Evolutionary conservation across 805 yeast genomes (phyloP).

Genomic region (Zygotorulaspora florentina): DNA sequence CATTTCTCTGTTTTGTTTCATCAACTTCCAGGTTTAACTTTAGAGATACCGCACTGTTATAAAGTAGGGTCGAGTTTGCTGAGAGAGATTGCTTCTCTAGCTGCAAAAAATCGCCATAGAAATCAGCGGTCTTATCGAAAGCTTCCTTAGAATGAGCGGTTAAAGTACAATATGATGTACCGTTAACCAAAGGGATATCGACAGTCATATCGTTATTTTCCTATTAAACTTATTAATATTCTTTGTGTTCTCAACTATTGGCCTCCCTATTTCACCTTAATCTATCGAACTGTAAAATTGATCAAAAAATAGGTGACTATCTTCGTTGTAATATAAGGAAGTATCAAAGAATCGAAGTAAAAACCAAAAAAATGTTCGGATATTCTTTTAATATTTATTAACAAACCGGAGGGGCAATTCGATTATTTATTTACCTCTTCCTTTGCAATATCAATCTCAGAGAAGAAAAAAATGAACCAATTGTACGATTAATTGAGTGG

Average conservation of each 20-base stretch:
- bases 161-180: slow-evolving; percentile 47
- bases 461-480: not conserved
- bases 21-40: slow-evolving; percentile 27
- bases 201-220: slow-evolving; percentile 16
- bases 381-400: not conserved
- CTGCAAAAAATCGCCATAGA: slow-evolving; percentile 40
- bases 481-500: not conserved
- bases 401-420: slow-evolving; percentile 1
- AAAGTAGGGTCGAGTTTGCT: slow-evolving; percentile 10
- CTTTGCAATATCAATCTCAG: not conserved
- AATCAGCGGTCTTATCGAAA: slow-evolving; percentile 46
- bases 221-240: slow-evolving; percentile 1
- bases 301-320: not conserved
- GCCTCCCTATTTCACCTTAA: not conserved
- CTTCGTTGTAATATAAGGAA: not conserved
- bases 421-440: slow-evolving; percentile 1
- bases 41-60: slow-evolving; percentile 26
- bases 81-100: slow-evolving; percentile 13
- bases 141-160: slow-evolving; percentile 48
- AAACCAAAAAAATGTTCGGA: not conserved
- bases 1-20: slow-evolving; percentile 10
- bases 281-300: too few species aligned
- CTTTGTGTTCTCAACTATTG: slow-evolving; percentile 2
- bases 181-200: slow-evolving; percentile 41
- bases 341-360: not conserved